These are phyloP conservation scores for Tricholomella constricta DNA, from an alignment of 768 basidiomycete species.

Conservation along the genomic window DNA sequence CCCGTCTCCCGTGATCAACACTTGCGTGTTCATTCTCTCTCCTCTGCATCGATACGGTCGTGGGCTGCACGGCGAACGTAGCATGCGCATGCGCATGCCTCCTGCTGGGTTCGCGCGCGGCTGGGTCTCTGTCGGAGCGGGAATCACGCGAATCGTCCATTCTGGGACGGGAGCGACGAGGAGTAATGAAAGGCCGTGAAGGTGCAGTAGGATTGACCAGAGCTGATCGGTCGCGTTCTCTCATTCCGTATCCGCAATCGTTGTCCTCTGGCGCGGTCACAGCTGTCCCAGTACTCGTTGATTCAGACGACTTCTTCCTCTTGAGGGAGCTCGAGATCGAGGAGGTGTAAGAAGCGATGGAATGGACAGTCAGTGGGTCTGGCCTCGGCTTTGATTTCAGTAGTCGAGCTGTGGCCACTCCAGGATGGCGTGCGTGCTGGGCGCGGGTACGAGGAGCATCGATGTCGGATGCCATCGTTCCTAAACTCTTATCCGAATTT, in stretches of 20 bases:
- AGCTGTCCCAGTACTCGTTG: slow-evolving; percentile 14
- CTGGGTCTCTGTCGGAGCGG: slow-evolving; percentile 1
- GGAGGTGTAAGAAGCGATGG: neutral
- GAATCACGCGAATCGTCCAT: neutral
- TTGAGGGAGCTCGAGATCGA: slow-evolving; percentile 17
- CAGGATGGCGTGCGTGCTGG: neutral
- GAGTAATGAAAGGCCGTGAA: neutral
- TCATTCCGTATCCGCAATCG: neutral
- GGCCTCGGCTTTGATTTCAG: neutral
- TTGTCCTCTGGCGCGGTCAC: slow-evolving; percentile 17
- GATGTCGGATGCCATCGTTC: neutral
- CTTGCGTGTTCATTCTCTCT: slow-evolving; percentile 4
- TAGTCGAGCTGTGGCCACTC: neutral
- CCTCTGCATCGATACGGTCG: neutral
- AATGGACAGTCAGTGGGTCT: neutral
- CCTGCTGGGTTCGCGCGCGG: neutral
- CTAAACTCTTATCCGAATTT: neutral
- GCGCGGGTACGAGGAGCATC: neutral
- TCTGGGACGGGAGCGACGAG: slow-evolving; percentile 10
- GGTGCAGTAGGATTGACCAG: neutral
- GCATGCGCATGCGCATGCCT: neutral
- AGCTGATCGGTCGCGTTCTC: neutral
- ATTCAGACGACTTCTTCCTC: slow-evolving; percentile 25
- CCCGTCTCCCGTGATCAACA: slow-evolving; percentile 13
- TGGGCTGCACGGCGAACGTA: neutral